Evolutionary conservation across 345 rosid species (phyloP).

Genomic region (Citrus maxima): DNA sequence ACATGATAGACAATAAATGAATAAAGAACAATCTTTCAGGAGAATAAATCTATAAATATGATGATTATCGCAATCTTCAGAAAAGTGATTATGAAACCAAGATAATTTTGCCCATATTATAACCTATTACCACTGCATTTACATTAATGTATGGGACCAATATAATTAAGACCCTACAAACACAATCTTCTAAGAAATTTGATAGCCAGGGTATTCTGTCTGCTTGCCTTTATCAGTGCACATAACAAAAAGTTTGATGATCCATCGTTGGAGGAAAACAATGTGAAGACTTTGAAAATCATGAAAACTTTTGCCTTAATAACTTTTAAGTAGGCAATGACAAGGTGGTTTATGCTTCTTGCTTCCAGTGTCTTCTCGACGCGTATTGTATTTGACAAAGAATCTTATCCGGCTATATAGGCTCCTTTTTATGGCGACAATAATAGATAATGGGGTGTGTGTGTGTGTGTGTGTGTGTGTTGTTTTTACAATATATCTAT

Average conservation of each 20-base stretch:
- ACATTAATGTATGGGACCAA: too few relatives aligned
- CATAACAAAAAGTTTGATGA: not conserved
- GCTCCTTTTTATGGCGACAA: not conserved
- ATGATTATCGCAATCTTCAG: too few relatives aligned
- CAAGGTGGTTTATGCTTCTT: slow-evolving; percentile 6
- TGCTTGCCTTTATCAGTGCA: not conserved
- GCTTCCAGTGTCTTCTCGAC: not conserved
- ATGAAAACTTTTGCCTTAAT: not conserved
- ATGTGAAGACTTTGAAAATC: not conserved
- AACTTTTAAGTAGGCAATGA: not conserved
- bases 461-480: not conserved
- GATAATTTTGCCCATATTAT: too few relatives aligned
- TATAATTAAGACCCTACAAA: not conserved
- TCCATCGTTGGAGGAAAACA: not conserved
- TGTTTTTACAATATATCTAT: too few relatives aligned
- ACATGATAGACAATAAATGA: too few relatives aligned
- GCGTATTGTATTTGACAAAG: not conserved
- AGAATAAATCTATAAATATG: too few relatives aligned
- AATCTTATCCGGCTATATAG: not conserved
- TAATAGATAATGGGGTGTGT: not conserved
- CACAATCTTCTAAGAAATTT: not conserved
- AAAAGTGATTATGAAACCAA: too few relatives aligned
- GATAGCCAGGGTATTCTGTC: not conserved
- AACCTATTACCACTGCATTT: too few relatives aligned
- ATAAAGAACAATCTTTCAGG: too few relatives aligned